A percentile compares a stretch with the other conserved stretches of the same genome.
These are phyloP conservation scores for Mayamaea pseudoterrestris DNA, from an alignment of 108 stramenopile species.

Conservation along the genomic window DNA sequence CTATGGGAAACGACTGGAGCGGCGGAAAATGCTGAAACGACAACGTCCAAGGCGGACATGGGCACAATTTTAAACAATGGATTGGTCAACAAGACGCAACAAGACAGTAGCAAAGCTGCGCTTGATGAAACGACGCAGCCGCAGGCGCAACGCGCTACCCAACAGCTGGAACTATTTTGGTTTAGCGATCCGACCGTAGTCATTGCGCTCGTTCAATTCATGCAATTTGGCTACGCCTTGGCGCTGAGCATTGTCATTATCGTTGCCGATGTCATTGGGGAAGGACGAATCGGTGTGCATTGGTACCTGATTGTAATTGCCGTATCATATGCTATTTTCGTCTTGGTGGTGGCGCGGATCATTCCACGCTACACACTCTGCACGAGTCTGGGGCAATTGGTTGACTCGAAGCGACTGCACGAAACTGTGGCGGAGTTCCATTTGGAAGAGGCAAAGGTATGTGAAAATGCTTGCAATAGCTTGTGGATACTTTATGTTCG, in stretches of 20 bases:
- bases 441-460: constrained; percentile 28
- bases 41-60: too few relatives aligned
- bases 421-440: constrained; percentile 32
- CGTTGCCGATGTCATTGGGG: constrained; percentile 28
- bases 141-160: neutral
- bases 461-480: too few relatives aligned
- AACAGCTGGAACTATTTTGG: constrained; percentile 69
- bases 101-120: neutral
- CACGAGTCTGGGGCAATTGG: constrained; percentile 71
- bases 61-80: too few relatives aligned
- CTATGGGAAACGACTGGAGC: too few relatives aligned
- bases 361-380: constrained; percentile 78
- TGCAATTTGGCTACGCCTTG: constrained; percentile 85
- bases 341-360: constrained; percentile 35
- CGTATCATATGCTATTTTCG: constrained; percentile 47
- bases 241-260: constrained; percentile 55
- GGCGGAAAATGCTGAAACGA: neutral
- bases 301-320: constrained; percentile 20
- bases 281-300: constrained; percentile 4
- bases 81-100: neutral
- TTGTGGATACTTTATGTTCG: too few relatives aligned
- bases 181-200: constrained; percentile 51
- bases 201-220: constrained; percentile 57
- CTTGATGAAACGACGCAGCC: neutral
- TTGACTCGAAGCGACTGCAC: constrained; percentile 35